These are phyloP conservation scores for Citrus reticulata DNA, from an alignment of 345 rosid species.

Conservation along the genomic window DNA sequence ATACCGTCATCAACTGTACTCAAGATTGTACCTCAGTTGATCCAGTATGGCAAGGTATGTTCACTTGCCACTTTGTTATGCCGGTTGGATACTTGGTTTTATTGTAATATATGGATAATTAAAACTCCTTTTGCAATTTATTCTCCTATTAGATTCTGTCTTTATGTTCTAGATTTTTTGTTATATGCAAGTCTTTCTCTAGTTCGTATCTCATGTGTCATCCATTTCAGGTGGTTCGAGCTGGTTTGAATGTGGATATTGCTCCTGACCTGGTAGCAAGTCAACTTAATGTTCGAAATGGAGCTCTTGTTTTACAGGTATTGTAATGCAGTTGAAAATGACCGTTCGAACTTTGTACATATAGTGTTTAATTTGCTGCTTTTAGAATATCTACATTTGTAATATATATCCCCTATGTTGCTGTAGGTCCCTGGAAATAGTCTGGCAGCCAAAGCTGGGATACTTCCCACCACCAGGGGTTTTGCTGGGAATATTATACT, in stretches of 20 bases:
- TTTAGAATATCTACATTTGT: not conserved
- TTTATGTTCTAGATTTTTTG: not conserved
- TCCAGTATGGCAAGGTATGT: constrained; percentile 79
- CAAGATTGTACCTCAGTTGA: constrained; percentile 89
- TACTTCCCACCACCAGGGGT: constrained; percentile 75
- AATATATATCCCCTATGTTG: not conserved
- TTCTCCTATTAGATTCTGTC: not conserved
- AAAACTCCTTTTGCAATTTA: not conserved
- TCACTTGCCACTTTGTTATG: not conserved
- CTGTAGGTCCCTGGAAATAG: constrained; percentile 71
- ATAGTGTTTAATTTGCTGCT: not conserved
- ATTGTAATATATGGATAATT: not conserved
- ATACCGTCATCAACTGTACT: constrained; percentile 87
- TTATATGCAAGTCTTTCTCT: not conserved
- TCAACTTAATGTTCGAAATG: constrained; percentile 89
- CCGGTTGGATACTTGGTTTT: not conserved
- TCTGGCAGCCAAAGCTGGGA: constrained; percentile 69
- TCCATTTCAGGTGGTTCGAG: constrained; percentile 66
- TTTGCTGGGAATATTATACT: constrained; percentile 83
- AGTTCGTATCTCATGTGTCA: not conserved
- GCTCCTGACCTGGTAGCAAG: constrained; percentile 85
- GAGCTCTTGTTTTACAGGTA: constrained; percentile 89
- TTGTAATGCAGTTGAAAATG: not conserved
- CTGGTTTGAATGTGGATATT: constrained; percentile 77
- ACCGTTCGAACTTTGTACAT: not conserved